These are phyloP conservation scores for Pelargonium citronellum DNA, from an alignment of 441 rosid species.

Conservation along the genomic window DNA sequence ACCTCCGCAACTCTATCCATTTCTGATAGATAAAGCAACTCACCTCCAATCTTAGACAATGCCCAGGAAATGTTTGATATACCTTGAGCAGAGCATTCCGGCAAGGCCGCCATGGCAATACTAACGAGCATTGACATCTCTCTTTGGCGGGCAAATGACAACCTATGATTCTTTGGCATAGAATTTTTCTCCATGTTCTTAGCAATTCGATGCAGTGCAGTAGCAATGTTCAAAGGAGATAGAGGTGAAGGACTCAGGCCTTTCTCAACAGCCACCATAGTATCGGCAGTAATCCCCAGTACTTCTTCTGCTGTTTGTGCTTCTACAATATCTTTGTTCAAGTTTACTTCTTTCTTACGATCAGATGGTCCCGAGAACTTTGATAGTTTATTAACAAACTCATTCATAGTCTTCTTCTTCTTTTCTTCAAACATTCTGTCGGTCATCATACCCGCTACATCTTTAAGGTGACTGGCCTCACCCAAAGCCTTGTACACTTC, in stretches of 20 bases:
- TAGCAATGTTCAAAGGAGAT: slow-evolving; percentile 75
- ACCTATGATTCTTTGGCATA: slow-evolving; percentile 59
- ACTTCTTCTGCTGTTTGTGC: slow-evolving; percentile 84
- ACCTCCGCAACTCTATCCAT: slow-evolving; percentile 97
- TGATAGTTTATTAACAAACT: slow-evolving; percentile 63
- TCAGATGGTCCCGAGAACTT: slow-evolving; percentile 73
- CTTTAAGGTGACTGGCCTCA: slow-evolving; percentile 33
- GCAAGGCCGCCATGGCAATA: slow-evolving; percentile 71
- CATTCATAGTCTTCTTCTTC: slow-evolving; percentile 53
- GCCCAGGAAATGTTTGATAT: slow-evolving; percentile 93
- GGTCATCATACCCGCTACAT: slow-evolving; percentile 45
- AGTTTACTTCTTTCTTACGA: slow-evolving; percentile 64
- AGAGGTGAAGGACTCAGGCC: slow-evolving; percentile 84
- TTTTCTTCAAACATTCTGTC: slow-evolving; percentile 68
- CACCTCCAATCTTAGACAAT: slow-evolving; percentile 83
- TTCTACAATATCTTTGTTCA: slow-evolving; percentile 63
- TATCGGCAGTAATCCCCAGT: slow-evolving; percentile 60
- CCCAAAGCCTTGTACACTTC: slow-evolving; percentile 23
- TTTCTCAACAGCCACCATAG: slow-evolving; percentile 72
- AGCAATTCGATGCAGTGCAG: slow-evolving; percentile 78
- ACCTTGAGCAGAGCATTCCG: slow-evolving; percentile 91
- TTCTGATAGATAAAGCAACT: slow-evolving; percentile 77
- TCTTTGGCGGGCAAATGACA: slow-evolving; percentile 71
- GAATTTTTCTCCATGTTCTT: slow-evolving; percentile 94
- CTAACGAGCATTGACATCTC: slow-evolving; percentile 95